Evolutionary conservation across 495 filamentous ascomycete species (phyloP).

Genomic region (Neurospora intermedia): DNA sequence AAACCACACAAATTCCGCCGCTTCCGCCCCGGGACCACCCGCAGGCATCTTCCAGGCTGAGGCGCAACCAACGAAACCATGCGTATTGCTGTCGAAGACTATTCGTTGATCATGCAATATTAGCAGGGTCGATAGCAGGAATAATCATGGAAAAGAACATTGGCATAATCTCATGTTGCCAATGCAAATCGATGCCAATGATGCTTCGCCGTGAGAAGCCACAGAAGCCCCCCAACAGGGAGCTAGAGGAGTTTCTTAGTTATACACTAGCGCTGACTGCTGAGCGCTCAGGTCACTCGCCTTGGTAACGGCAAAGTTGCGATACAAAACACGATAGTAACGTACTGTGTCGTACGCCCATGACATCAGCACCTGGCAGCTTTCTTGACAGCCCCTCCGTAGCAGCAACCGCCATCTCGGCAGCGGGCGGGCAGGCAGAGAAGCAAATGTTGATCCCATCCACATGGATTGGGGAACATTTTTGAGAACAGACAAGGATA

Average conservation of each 20-base stretch:
- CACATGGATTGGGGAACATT: not conserved
- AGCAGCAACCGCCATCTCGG: not conserved
- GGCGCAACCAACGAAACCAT: not conserved
- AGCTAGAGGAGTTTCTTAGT: not conserved
- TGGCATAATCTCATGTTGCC: not conserved
- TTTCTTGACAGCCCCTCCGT: not conserved
- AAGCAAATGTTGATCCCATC: not conserved
- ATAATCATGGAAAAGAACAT: not conserved
- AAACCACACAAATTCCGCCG: not conserved
- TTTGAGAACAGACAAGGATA: not conserved
- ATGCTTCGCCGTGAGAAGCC: not conserved
- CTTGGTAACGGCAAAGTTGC: not conserved
- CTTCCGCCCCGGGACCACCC: not conserved
- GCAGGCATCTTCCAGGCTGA: not conserved
- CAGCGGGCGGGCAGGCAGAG: not conserved
- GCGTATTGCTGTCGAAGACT: not conserved
- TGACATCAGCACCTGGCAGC: not conserved
- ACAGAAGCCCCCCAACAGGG: not conserved
- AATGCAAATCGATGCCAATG: not conserved
- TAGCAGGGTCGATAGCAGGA: not conserved
- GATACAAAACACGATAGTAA: not conserved
- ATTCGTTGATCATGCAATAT: not conserved
- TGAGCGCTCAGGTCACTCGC: not conserved
- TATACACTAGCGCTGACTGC: not conserved
- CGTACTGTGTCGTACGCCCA: not conserved